Base-by-base conservation (phyloP, 495 filamentous ascomycete species). In the Evansstolkia leycettana region DNA sequence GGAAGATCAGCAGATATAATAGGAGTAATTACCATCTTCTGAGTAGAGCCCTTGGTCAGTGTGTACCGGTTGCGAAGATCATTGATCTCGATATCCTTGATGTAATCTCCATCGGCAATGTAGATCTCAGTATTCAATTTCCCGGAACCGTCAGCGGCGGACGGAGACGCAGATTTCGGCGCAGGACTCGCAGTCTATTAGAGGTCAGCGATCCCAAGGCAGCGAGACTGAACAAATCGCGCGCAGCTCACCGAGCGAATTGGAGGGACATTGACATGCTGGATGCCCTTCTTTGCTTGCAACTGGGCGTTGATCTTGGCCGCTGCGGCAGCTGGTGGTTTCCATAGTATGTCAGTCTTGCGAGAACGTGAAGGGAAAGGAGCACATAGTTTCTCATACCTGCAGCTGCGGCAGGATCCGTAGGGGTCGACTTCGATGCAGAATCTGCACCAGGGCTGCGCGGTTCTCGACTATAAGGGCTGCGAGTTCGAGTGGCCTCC, bases 71-170 rank as follows among this genome's bases (percentile, higher is more conserved):
- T 98, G 48, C 89, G 84, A 46, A 96, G 62, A 55, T 95, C 87
- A 65, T 98, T 98, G 59, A 98, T 85, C 59, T 96, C 90, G 51
- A 98, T 93, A 52, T 96, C 90, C 56, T 85, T 85, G 62, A 98
- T 94, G 50, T 83, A 95, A 53, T 98, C 90, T 40, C 90, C 90
- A 52, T 94, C 90, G 15, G 84, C 80, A 46, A 90, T 82, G 54
- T 95, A 95, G 60, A 90, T 76, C 42, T 94, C 87, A 42, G 79
- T 74, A 45, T 84, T 84, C 54, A 87, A 70, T 31, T 78, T 72
- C 31, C 66, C 71, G 7, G 63, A 65, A 26, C 59, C 61, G 15
- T 69, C 68, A 36, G 65, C 61, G 34, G 52, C 50, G 28, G 64
- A 46, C 11, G 72, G 64, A 0, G 67, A 65, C 14, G 62, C 58